Base-by-base conservation (phyloP, 2,329 filamentous ascomycete genomes). In the Ceratocystis colombiana region DNA sequence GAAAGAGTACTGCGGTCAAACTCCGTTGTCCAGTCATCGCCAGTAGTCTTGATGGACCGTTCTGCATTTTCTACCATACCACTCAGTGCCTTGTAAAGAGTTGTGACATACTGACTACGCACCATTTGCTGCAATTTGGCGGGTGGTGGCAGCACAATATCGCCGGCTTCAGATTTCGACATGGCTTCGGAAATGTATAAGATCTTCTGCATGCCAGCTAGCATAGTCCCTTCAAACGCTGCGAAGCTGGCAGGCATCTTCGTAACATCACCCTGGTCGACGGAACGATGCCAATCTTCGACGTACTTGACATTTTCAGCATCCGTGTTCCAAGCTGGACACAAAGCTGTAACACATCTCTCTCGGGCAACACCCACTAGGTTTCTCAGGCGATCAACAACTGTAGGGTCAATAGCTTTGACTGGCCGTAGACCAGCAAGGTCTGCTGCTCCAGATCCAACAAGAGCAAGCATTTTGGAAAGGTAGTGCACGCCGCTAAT, bases 31-130 rank as follows among this genome's bases (percentile, higher is more conserved):
- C 83, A 85, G 66, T 84, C 82, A 68, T 85, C 82, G 59, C 87
- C 85, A 0, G 83, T 78, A 70, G 84, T 85, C 70, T 86, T 84
- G 15, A 85, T 75, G 2, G 86, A 82, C 67, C 85, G 85, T 76
- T 97, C 91, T 2, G 94, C 93, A 75, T 96, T 97, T 76, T 97
- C 94, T 0, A 99, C 91, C 85, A 99, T 93, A 25, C 93, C 94
- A 71, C 90, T 95, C 46, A 99, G 78, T 5, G 90, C 90, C 74
- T 96, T 96, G 76, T 97, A 97, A 55, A 99, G 78, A 67, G 92
- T 96, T 5, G 88, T 91, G 17, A 96, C 91, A 72, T 99, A 99
- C 73, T 96, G 90, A 70, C 86, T 88, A 70, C 92, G 84, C 17
- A 97, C 90, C 84, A 92, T 90, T 74, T 96, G 89, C 55, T 97